phyloP scores from a whole-genome alignment of 2,329 filamentous ascomycete species.

The Diaporthe australafricana region DNA sequence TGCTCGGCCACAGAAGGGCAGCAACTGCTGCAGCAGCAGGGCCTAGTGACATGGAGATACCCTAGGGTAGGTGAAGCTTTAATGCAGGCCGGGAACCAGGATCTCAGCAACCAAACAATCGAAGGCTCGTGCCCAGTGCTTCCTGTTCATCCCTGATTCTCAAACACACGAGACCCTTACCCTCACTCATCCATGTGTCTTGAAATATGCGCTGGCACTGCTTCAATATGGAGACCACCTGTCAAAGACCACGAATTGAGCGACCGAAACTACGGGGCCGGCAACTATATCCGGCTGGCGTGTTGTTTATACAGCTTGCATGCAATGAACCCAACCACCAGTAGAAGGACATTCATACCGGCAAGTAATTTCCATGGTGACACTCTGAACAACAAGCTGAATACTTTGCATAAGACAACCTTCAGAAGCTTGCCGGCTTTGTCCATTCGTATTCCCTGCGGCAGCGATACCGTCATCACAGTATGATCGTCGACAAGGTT shows the following conservation, averaged over 20 bases:
- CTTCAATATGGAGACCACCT: not conserved
- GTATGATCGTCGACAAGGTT: conserved; percentile 3
- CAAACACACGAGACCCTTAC: conserved; percentile 17
- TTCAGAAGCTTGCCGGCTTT: not conserved
- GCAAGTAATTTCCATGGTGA: not conserved
- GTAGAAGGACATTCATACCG: not conserved
- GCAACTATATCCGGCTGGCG: not conserved
- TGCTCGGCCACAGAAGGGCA: not conserved
- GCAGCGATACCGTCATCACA: not conserved
- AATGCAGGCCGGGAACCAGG: conserved; percentile 15
- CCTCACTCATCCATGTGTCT: conserved; percentile 2
- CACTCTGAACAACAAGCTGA: not conserved
- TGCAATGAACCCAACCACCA: not conserved
- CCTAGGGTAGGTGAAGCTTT: conserved; percentile 20
- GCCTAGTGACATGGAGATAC: conserved; percentile 9
- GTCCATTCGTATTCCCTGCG: not conserved
- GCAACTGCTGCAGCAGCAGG: not conserved
- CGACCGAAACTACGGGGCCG: not conserved
- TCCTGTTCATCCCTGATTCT: conserved; percentile 27
- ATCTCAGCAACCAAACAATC: not conserved
- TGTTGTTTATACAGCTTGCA: not conserved
- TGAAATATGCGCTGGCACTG: no score
- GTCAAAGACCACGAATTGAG: not conserved
- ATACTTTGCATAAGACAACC: not conserved
- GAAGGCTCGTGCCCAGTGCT: conserved; percentile 4